phyloP scores from a whole-genome alignment of 2,329 filamentous ascomycete species.

The Ceratocystiopsis sp. region DNA sequence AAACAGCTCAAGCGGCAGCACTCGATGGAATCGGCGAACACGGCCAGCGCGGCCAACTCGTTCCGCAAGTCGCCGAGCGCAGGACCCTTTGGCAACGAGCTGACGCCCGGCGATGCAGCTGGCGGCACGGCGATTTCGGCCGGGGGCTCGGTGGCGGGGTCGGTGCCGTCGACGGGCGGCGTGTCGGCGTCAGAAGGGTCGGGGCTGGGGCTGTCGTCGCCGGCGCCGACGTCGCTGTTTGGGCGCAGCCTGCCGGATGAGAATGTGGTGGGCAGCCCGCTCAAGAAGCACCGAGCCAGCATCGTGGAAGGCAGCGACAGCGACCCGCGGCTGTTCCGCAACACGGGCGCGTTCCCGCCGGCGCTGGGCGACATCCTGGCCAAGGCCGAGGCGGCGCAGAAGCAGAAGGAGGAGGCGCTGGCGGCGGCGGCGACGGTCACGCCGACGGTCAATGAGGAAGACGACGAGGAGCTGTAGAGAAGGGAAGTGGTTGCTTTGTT shows the following conservation, averaged over 20 bases:
- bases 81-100: slow-evolving; percentile 21
- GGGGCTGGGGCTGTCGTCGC: background rate
- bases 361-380: slow-evolving; percentile 25
- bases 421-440: background rate
- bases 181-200: background rate
- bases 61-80: slow-evolving; percentile 29
- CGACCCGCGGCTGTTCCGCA: slow-evolving; percentile 10
- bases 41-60: slow-evolving; percentile 19
- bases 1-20: slow-evolving; percentile 62
- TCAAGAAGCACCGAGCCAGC: slow-evolving; percentile 60
- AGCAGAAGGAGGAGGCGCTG: slow-evolving; percentile 1
- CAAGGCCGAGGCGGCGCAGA: slow-evolving; percentile 18
- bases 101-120: slow-evolving; percentile 24
- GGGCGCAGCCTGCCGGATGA: slow-evolving; percentile 29
- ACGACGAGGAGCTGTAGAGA: slow-evolving; percentile 7
- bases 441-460: slow-evolving; percentile 2
- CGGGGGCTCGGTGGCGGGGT: background rate
- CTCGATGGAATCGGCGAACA: slow-evolving; percentile 49
- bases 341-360: slow-evolving; percentile 17
- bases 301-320: slow-evolving; percentile 28
- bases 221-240: slow-evolving; percentile 15
- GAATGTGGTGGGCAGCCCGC: slow-evolving; percentile 44
- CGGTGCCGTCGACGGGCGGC: background rate
- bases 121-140: slow-evolving; percentile 9
- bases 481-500: too few species aligned